These are phyloP conservation scores for Myxozyma nipponensis DNA, from an alignment of 805 yeast species.

Conservation along the genomic window DNA sequence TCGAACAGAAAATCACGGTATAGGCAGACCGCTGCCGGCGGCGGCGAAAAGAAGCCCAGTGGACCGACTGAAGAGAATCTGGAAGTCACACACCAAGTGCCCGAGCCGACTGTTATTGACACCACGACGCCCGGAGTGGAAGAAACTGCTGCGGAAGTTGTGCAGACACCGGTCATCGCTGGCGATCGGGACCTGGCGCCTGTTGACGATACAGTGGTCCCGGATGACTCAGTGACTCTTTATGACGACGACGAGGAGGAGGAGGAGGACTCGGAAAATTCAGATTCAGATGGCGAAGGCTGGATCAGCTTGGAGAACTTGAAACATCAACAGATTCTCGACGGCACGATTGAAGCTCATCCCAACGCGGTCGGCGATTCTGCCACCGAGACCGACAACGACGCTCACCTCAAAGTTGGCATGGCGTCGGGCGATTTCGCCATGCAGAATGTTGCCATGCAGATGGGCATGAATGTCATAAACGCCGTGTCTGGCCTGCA, in stretches of 20 bases:
- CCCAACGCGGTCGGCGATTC: conserved; percentile 35
- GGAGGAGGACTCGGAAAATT: conserved; percentile 43
- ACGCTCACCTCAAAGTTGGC: conserved; percentile 63
- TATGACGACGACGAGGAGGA: conserved; percentile 4
- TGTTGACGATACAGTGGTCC: conserved; percentile 4
- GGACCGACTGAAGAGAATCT: neutral
- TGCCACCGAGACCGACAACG: conserved; percentile 49
- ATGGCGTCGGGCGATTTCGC: conserved; percentile 96
- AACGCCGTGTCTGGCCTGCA: conserved; percentile 79
- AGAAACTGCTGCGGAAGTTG: neutral
- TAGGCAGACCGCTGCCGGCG: neutral
- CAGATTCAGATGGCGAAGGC: conserved; percentile 73
- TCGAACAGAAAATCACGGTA: neutral
- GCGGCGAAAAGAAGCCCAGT: neutral
- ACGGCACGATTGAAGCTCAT: conserved; percentile 38
- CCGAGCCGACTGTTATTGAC: neutral
- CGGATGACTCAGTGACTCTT: conserved; percentile 5
- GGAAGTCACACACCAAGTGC: neutral
- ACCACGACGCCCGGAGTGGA: neutral
- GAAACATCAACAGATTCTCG: conserved; percentile 58
- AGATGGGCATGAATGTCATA: conserved; percentile 81
- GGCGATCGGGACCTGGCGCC: neutral
- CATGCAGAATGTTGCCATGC: conserved; percentile 90
- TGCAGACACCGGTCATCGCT: neutral
- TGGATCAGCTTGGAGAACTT: conserved; percentile 94